phyloP scores from a whole-genome alignment of 495 filamentous ascomycete species.

The Neurospora hispaniola region DNA sequence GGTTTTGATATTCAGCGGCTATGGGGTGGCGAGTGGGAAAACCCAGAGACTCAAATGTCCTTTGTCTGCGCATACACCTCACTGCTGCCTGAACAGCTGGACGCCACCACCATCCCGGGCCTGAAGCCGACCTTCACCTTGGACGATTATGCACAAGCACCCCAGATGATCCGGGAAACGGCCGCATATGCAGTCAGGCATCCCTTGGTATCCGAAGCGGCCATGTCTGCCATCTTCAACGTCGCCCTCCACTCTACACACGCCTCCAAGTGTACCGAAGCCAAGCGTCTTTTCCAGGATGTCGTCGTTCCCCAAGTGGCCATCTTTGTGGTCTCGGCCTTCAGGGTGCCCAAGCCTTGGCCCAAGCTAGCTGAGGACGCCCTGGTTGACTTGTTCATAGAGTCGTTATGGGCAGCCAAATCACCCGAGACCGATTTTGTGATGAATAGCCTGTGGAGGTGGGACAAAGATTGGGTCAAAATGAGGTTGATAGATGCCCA shows the following conservation, averaged over 20 bases:
- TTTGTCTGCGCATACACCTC: conserved; percentile 77
- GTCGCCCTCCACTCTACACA: conserved; percentile 57
- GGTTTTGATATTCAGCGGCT: conserved; percentile 64
- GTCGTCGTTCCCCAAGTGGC: conserved; percentile 59
- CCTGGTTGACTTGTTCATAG: conserved; percentile 40
- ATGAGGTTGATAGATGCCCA: conserved; percentile 70
- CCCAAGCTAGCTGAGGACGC: conserved; percentile 45
- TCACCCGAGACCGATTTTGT: conserved; percentile 65
- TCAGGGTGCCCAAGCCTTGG: conserved; percentile 49
- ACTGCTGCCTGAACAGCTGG: conserved; percentile 57
- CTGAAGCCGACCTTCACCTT: conserved; percentile 66
- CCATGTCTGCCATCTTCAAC: conserved; percentile 70
- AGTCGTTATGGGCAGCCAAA: conserved; percentile 31
- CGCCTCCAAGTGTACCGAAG: conserved; percentile 54
- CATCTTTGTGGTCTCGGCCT: conserved; percentile 70
- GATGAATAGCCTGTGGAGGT: conserved; percentile 78
- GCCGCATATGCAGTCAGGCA: conserved; percentile 70
- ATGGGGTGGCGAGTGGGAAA: conserved; percentile 86
- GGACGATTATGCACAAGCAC: conserved; percentile 64
- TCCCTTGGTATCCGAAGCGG: conserved; percentile 79
- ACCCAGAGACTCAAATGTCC: conserved; percentile 76
- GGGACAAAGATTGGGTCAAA: conserved; percentile 73
- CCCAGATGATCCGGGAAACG: conserved; percentile 55
- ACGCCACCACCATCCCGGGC: conserved; percentile 70
- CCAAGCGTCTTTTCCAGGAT: conserved; percentile 54